phyloP scores from a whole-genome alignment of 2,329 filamentous ascomycete genomes.

The Berkeleyomyces basicola region DNA sequence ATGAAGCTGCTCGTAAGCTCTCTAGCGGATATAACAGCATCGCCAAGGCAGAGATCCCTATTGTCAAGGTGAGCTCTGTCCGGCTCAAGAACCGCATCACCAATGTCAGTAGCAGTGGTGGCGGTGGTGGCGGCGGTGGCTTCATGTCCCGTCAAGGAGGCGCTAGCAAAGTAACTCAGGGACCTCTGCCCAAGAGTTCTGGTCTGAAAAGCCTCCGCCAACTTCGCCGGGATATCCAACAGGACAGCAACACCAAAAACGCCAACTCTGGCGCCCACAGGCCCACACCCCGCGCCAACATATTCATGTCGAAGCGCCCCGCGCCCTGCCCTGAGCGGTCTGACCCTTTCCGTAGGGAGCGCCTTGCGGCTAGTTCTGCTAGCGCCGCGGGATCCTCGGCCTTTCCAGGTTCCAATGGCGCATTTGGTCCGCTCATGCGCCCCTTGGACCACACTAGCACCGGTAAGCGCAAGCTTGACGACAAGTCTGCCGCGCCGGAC shows the following conservation, averaged over 20 bases:
- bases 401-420: too few species aligned
- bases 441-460: too few species aligned
- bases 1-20: background rate
- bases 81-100: slow-evolving; percentile 6
- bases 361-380: background rate
- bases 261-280: background rate
- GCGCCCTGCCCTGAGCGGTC: background rate
- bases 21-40: background rate
- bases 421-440: background rate
- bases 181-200: background rate
- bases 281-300: background rate
- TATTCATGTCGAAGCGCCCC: background rate
- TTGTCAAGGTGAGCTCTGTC: background rate
- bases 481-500: background rate
- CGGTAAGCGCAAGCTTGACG: background rate
- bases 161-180: background rate
- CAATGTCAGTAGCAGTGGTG: background rate
- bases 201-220: background rate
- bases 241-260: background rate
- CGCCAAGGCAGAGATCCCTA: background rate
- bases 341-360: background rate
- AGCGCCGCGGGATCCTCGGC: background rate
- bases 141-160: background rate
- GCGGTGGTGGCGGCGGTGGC: background rate
- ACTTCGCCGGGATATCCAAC: background rate